phyloP scores from a whole-genome alignment of 805 yeast species.

The Saccharomycopsis fibuligera region DNA sequence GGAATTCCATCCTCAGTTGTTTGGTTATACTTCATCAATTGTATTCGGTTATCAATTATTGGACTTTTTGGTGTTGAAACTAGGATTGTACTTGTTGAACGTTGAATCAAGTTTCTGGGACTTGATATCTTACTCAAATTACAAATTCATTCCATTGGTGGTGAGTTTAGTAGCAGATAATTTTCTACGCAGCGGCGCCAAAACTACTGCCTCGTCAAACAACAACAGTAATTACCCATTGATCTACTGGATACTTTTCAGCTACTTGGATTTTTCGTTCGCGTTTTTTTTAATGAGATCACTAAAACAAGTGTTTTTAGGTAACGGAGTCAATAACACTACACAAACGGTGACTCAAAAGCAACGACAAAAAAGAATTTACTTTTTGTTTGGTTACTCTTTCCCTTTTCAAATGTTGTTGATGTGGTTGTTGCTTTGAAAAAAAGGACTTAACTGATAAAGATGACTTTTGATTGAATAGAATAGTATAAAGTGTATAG shows the following conservation, averaged over 20 bases:
- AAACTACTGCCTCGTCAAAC: neutral
- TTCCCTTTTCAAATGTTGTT: constrained; percentile 21
- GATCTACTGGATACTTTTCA: constrained; percentile 15
- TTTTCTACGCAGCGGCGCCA: neutral
- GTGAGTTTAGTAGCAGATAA: constrained; percentile 36
- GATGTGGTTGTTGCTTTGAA: constrained; percentile 20
- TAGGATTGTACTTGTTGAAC: constrained; percentile 76
- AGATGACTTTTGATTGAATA: too few species aligned
- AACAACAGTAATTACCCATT: neutral
- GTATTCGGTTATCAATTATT: constrained; percentile 75
- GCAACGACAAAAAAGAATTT: constrained; percentile 21
- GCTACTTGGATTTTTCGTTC: constrained; percentile 21
- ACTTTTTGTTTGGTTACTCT: constrained; percentile 19
- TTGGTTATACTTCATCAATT: constrained; percentile 82
- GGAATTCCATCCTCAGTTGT: constrained; percentile 85
- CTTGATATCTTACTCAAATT: constrained; percentile 83
- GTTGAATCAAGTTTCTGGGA: constrained; percentile 74
- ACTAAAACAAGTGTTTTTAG: constrained; percentile 19
- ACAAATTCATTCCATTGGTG: constrained; percentile 81
- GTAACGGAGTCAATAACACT: constrained; percentile 19
- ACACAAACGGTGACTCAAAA: constrained; percentile 20
- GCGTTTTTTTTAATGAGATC: constrained; percentile 22
- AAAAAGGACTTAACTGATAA: too few species aligned
- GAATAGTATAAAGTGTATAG: too few species aligned
- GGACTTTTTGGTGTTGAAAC: constrained; percentile 69